Base-by-base conservation (phyloP, 352 stramenopile genomes). In the Halophytophthora batemanensis region DNA sequence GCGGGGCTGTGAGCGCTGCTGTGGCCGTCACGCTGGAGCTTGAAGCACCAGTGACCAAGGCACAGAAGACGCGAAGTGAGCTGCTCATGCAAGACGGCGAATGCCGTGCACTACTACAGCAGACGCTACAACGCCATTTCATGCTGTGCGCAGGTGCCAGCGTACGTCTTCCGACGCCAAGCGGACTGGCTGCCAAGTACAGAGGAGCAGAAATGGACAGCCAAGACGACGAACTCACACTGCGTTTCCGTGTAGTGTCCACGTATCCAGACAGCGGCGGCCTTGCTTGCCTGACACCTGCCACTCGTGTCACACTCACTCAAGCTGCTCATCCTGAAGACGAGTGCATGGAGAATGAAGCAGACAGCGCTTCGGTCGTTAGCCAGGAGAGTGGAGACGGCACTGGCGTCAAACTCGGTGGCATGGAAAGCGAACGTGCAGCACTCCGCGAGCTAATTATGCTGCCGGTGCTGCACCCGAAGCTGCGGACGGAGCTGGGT, bases 381-480 rank as follows among this genome's bases (percentile, higher is more conserved):
- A n/a, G 23, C 2, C 8, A 31, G 10, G 36, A n/a, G 23, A 40
- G 42, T 13, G 17, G 14, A 22, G 54, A 8, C 39, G 50, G 34
- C 37, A 12, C 14, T 50, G 45, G 23, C 29, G 55, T 66, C 13
- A 74, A 65, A 19, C 63, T 93, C 13, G 82, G 77, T n/a, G 82
- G 82, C 0, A 69, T 93, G 22, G 74, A 89, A 13, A 64, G 65
- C 13, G 82, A 93, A 52, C 74, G 79, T 8, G 47, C 59, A 28
- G 71, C 69, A 6, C 36, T 93, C 8, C 61, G 77, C 11, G 80
- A 93, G 48, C 66, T 93, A 45, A 87, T 93, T 66, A 42, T 89
- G 42, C 42, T 93, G 29, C 76, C 80, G 1, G 49, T 87, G 18
- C 43, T 53, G 25, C 49, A 73, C 39, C 53, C 64, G 18, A 44